Evolutionary conservation across 73 alveolate genomes (phyloP).

Genomic region (Durusdinium trenchii): DNA sequence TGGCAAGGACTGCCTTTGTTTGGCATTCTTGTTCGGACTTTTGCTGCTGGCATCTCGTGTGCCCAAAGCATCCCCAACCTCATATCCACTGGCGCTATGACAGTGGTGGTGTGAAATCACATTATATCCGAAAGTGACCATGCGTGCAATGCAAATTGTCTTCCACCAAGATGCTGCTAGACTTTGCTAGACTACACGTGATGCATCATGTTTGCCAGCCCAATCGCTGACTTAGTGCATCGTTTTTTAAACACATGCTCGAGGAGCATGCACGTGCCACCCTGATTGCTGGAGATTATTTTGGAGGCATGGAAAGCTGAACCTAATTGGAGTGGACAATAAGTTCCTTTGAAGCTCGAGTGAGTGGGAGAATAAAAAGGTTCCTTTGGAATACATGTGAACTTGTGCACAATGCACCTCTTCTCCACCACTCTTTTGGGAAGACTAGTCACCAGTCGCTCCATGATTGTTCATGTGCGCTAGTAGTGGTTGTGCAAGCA

Average conservation of each 20-base stretch:
- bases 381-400: not conserved
- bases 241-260: not conserved
- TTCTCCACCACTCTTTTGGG: not conserved
- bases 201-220: not conserved
- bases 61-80: no score
- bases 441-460: no score
- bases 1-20: slow-evolving; percentile 41
- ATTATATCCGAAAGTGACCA: no score
- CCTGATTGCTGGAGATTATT: slow-evolving; percentile 73
- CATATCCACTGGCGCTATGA: no score
- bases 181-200: not conserved
- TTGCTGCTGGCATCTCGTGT: no score
- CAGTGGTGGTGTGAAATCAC: no score
- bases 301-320: slow-evolving; percentile 58
- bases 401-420: not conserved
- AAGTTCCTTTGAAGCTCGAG: not conserved
- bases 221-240: not conserved
- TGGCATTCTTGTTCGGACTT: no score
- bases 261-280: slow-evolving; percentile 80
- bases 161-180: not conserved
- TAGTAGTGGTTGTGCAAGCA: no score
- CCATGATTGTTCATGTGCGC: no score
- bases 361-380: not conserved
- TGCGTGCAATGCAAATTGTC: no score
- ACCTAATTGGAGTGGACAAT: not conserved